A percentile compares a stretch with the other conserved stretches of the same genome.
Conservation (phyloP, 192 early-diverging fungal genomes). For the Podila clonocystis region DNA sequence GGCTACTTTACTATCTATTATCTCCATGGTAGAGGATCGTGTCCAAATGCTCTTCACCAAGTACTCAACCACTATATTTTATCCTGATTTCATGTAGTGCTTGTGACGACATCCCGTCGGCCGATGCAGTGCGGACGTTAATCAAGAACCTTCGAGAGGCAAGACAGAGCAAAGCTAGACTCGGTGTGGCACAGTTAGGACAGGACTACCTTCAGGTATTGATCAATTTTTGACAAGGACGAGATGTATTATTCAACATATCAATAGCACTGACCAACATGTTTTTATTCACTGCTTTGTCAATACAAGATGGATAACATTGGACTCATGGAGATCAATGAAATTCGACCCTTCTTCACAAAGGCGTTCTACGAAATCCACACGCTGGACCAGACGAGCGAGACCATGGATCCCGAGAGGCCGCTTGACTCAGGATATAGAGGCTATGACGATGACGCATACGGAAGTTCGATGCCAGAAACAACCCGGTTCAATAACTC, state of each 20-base stretch:
- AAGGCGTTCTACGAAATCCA: slow-evolving; percentile 80
- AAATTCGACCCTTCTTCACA: slow-evolving; percentile 92
- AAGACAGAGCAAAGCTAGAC: slow-evolving; percentile 81
- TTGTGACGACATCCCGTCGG: slow-evolving; percentile 82
- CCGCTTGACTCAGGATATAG: not conserved
- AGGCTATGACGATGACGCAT: not conserved
- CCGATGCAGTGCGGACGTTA: slow-evolving; percentile 75
- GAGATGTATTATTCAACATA: not conserved
- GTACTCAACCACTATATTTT: not conserved
- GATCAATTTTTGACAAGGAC: not conserved
- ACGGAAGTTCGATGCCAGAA: not conserved
- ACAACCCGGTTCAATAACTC: not conserved
- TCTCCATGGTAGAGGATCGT: too few relatives aligned
- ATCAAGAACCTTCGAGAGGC: slow-evolving; percentile 88
- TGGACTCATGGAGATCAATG: slow-evolving; percentile 88
- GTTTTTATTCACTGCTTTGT: slow-evolving; percentile 3
- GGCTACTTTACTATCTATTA: not conserved
- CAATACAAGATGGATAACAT: slow-evolving; percentile 80
- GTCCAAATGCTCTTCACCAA: too few relatives aligned
- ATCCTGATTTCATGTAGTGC: slow-evolving; percentile 61
- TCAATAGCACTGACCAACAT: not conserved
- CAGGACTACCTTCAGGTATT: slow-evolving; percentile 73
- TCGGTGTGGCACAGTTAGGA: slow-evolving; percentile 75
- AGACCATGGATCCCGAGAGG: slow-evolving; percentile 6
- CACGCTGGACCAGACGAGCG: slow-evolving; percentile 45